These are phyloP conservation scores for Boletus rubroflammeus DNA, from an alignment of 768 basidiomycete species.

Conservation along the genomic window DNA sequence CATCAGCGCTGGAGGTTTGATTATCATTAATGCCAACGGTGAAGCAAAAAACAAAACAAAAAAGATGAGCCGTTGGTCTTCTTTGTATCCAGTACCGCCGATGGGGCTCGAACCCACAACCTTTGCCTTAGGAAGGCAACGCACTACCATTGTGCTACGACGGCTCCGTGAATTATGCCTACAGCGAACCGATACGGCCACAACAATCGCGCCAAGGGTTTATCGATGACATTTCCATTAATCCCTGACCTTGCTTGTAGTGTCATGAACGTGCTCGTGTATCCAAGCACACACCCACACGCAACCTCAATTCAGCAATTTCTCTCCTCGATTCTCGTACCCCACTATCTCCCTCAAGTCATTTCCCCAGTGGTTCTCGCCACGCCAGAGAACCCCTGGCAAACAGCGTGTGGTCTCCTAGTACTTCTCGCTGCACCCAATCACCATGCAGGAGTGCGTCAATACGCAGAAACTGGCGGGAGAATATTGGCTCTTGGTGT, in stretches of 20 bases:
- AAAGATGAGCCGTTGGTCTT: slow-evolving; percentile 23
- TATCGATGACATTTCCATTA: not conserved
- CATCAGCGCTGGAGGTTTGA: not conserved
- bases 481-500: slow-evolving; percentile 65
- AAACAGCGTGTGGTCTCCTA: slow-evolving; percentile 67
- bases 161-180: slow-evolving; percentile 19
- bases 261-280: slow-evolving; percentile 73
- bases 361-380: slow-evolving; percentile 55
- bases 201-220: not conserved
- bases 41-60: not conserved
- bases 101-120: slow-evolving; percentile 38
- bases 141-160: slow-evolving; percentile 40
- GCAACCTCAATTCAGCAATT: slow-evolving; percentile 43
- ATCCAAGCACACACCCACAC: slow-evolving; percentile 58
- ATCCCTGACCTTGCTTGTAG: not conserved
- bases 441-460: slow-evolving; percentile 44
- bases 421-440: slow-evolving; percentile 65
- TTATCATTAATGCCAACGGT: not conserved
- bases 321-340: slow-evolving; percentile 56
- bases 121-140: slow-evolving; percentile 40
- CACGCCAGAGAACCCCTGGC: slow-evolving; percentile 72
- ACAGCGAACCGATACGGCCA: not conserved
- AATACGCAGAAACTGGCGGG: slow-evolving; percentile 68
- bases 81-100: slow-evolving; percentile 30
- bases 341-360: slow-evolving; percentile 76